Percentiles rank a stretch among this genome's conserved stretches.
Conservation (phyloP, 106 monocot genomes). For the Dendrobium officinale region DNA sequence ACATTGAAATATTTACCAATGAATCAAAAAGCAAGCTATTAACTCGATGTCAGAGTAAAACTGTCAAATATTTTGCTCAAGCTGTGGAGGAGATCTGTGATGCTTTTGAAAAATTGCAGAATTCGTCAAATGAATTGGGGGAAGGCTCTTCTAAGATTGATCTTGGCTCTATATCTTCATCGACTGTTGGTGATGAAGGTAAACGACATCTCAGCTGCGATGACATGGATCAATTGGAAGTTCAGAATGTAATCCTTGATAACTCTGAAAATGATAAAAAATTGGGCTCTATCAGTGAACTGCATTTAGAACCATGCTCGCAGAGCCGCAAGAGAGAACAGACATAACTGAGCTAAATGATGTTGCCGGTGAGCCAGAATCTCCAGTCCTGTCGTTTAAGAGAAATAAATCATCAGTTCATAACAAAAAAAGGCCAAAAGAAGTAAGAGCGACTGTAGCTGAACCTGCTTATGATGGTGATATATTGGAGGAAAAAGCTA, state of each 20-base stretch:
- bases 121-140: conserved; percentile 18
- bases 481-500: conserved; percentile 16
- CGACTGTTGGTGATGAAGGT: conserved; percentile 17
- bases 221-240: conserved; percentile 17
- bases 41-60: conserved; percentile 65
- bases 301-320: conserved; percentile 18
- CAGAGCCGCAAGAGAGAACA: conserved; percentile 16
- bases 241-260: conserved; percentile 20
- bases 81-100: conserved; percentile 86
- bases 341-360: conserved; percentile 1
- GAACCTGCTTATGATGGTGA: conserved; percentile 9
- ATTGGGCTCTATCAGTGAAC: conserved; percentile 19
- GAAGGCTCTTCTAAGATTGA: conserved; percentile 9
- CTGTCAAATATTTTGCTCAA: conserved; percentile 44
- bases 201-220: conserved; percentile 4
- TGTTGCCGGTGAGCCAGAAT: conserved; percentile 10
- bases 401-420: conserved; percentile 25
- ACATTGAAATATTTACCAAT: conserved; percentile 71
- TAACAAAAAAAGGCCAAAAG: conserved; percentile 10
- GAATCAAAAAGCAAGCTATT: conserved; percentile 73
- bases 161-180: conserved; percentile 15
- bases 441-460: conserved; percentile 3
- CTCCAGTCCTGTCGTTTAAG: conserved; percentile 23
- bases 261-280: conserved; percentile 5
- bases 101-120: conserved; percentile 61